Evolutionary conservation across 306 rosid species (phyloP), one percentile per base, ranked within the genome.

Genomic region (Rubus parviflorus): DNA sequence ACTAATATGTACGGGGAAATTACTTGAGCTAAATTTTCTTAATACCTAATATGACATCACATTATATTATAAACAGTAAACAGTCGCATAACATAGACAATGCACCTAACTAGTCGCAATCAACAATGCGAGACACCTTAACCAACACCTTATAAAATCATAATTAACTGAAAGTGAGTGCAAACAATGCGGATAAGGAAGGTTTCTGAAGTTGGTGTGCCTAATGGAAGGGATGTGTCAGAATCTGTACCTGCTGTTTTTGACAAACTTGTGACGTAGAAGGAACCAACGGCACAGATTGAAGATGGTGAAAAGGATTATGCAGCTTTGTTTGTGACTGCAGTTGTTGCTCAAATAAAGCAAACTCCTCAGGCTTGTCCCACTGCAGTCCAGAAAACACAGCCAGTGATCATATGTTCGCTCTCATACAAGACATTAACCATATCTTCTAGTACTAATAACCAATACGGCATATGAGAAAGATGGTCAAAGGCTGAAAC

Each of bases 331-430:
- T 85, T 82, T 79, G 86, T 81, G 81, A 84, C 83, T 80, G 77
- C 54, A 83, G 38, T 68, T 83, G 93, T 74, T 77, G 78, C 91
- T 92, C 95, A 84, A 83, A 79, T 61, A 80, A 80, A 74, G 78
- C 74, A 87, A 84, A 86, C 81, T 92, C 92, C 84, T 88, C 94
- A 25, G 97, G 98, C 86, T 87, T 92, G 74, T 88, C 95, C 97
- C 98, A 92, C 97, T 92, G 88, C 85, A 83, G 60, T 66, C 69
- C 72, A 81, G 75, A 74, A 81, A 35, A 25, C 64, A 78, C 74
- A 74, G 67, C 73, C 69, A 72, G 84, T 62, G 74, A 67, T 85
- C 77, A 74, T 40, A 56, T 41, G 22, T 20, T 22, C 9, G 15
- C 13, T 41, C 11, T 38, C 38, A 2, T 53, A 22, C 22, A 22